Conservation (phyloP, 1,284 basidiomycete genomes). For the Austroboletus niveus region DNA sequence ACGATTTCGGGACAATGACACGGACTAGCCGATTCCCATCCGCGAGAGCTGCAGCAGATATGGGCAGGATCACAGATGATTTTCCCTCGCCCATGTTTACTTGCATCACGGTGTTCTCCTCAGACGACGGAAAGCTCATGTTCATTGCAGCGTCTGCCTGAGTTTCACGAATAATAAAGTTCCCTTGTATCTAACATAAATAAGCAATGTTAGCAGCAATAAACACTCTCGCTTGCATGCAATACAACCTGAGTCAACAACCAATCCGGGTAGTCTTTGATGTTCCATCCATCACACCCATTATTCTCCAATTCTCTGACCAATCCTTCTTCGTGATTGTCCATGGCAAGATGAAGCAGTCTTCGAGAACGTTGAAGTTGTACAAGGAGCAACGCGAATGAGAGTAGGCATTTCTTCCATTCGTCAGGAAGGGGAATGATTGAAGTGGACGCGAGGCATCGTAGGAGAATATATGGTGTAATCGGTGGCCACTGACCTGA, state of each 20-base stretch:
- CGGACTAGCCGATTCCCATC: slow-evolving; percentile 43
- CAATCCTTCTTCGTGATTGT: background rate
- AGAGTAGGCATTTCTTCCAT: slow-evolving; percentile 30
- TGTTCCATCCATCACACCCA: slow-evolving; percentile 10
- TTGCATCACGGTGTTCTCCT: slow-evolving; percentile 43
- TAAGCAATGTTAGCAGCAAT: background rate
- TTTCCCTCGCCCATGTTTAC: slow-evolving; percentile 61
- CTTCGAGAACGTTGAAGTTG: slow-evolving; percentile 27
- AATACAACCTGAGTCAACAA: slow-evolving; percentile 41
- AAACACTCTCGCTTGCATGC: background rate
- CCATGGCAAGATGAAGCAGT: background rate
- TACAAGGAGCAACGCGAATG: slow-evolving; percentile 29
- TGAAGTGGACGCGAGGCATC: slow-evolving; percentile 16
- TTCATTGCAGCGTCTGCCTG: slow-evolving; percentile 42
- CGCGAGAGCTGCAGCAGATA: slow-evolving; percentile 40
- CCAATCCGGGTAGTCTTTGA: slow-evolving; percentile 37
- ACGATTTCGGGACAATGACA: slow-evolving; percentile 46
- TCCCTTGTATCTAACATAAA: slow-evolving; percentile 40
- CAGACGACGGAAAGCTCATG: slow-evolving; percentile 43
- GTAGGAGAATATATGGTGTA: slow-evolving; percentile 24
- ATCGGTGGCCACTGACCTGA: slow-evolving; percentile 25
- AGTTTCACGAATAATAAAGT: slow-evolving; percentile 40
- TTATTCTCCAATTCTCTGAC: slow-evolving; percentile 16
- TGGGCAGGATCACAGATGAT: slow-evolving; percentile 52
- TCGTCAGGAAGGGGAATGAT: background rate